phyloP scores from a whole-genome alignment of 164 flowering plant species.

The Aristolochia contorta region DNA sequence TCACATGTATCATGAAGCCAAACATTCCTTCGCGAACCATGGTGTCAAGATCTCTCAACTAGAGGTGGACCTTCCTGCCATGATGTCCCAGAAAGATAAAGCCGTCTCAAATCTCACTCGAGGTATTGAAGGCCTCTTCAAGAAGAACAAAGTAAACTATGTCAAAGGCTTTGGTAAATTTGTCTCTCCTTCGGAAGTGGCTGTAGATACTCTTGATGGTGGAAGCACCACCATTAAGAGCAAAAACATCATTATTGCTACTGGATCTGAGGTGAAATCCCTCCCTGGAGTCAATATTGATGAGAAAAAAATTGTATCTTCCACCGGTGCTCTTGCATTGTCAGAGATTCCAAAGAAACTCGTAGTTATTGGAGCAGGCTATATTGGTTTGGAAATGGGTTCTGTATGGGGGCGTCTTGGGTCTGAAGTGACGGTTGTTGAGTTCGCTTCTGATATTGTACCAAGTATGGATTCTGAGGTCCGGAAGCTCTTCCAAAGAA shows the following conservation, averaged over 20 bases:
- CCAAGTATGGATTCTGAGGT: conserved; percentile 72
- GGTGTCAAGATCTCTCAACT: conserved; percentile 72
- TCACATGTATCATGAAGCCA: conserved; percentile 94
- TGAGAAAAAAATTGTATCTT: conserved; percentile 82
- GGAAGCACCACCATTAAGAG: conserved; percentile 64
- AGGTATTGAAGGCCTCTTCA: conserved; percentile 91
- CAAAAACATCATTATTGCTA: conserved; percentile 79
- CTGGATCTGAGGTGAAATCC: conserved; percentile 87
- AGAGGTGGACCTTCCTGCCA: conserved; percentile 84
- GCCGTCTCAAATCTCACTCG: conserved; percentile 63
- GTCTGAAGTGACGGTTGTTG: conserved; percentile 78
- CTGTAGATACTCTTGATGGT: conserved; percentile 77
- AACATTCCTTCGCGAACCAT: conserved; percentile 65
- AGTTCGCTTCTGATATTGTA: conserved; percentile 68
- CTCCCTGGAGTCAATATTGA: conserved; percentile 84
- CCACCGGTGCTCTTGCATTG: conserved; percentile 83
- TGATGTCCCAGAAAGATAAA: conserved; percentile 87
- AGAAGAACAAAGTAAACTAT: conserved; percentile 86
- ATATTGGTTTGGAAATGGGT: conserved; percentile 86
- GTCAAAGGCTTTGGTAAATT: conserved; percentile 88
- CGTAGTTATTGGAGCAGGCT: conserved; percentile 77
- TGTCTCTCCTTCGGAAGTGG: conserved; percentile 68
- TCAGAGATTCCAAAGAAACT: conserved; percentile 79
- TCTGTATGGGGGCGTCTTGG: conserved; percentile 86
- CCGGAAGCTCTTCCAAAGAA: conserved; percentile 62